Evolutionary conservation across 2,329 filamentous ascomycete species (phyloP).

Genomic region (Penicillium psychrosexuale): DNA sequence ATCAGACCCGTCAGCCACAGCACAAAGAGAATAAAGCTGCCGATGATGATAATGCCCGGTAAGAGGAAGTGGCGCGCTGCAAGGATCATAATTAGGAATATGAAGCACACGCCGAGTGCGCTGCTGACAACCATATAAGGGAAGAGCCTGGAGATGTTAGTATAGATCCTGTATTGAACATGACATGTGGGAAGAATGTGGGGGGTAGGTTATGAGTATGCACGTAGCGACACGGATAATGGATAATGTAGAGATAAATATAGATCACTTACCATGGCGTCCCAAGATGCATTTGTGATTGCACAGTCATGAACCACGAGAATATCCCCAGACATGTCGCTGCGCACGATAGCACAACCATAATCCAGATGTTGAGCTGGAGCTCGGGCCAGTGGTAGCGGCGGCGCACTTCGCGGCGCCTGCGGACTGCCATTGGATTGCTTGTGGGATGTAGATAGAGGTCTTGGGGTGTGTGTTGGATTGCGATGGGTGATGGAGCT

Average conservation of each 20-base stretch:
- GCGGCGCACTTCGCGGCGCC: conserved; percentile 34
- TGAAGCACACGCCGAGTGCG: conserved; percentile 56
- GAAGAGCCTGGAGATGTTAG: conserved; percentile 53
- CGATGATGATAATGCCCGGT: conserved; percentile 58
- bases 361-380: conserved; percentile 63
- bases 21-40: conserved; percentile 60
- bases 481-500: neutral
- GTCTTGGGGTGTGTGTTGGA: neutral
- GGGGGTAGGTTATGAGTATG: neutral
- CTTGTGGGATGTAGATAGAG: neutral
- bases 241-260: neutral
- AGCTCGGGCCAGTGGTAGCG: conserved; percentile 64
- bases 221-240: neutral
- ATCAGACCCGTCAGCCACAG: conserved; percentile 62
- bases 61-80: conserved; percentile 56
- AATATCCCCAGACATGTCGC: conserved; percentile 59
- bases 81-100: conserved; percentile 57
- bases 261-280: conserved; percentile 55
- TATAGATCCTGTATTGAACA: neutral
- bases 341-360: conserved; percentile 59
- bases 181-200: neutral
- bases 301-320: conserved; percentile 58
- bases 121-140: conserved; percentile 61
- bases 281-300: conserved; percentile 54
- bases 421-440: conserved; percentile 31